A percentile compares a stretch with the other conserved stretches of the same genome.
phyloP scores from a whole-genome alignment of 352 stramenopile species.

The Thalassiosira ordinaria region DNA sequence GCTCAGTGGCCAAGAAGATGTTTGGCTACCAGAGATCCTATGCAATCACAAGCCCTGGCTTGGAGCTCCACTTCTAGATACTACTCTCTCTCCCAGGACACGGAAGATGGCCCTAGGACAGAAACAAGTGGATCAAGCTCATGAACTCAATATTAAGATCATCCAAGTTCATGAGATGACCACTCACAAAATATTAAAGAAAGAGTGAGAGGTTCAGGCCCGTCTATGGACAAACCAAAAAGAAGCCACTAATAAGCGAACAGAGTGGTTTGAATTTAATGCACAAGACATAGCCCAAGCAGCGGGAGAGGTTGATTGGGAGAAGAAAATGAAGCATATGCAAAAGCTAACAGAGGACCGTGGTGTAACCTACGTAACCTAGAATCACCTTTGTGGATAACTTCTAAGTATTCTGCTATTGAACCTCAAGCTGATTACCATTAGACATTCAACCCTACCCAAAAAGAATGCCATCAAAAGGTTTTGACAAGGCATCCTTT shows the following conservation, averaged over 20 bases:
- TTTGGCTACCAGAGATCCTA: slow-evolving; percentile 32
- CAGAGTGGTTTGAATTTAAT: slow-evolving; percentile 32
- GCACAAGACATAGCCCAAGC: slow-evolving; percentile 25
- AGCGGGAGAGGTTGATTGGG: slow-evolving; percentile 32
- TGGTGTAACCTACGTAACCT: background rate
- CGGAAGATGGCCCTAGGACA: too few relatives aligned
- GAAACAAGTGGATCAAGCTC: too few relatives aligned
- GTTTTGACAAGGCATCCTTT: slow-evolving; percentile 1
- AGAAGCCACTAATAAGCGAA: background rate
- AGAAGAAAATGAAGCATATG: slow-evolving; percentile 22
- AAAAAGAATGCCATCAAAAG: too few relatives aligned
- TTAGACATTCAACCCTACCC: too few relatives aligned
- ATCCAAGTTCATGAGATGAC: too few relatives aligned
- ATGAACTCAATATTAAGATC: too few relatives aligned
- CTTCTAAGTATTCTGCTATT: too few relatives aligned
- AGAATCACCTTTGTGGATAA: too few relatives aligned
- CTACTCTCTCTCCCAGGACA: slow-evolving; percentile 12
- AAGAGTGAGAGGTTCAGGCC: background rate
- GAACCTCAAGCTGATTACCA: too few relatives aligned
- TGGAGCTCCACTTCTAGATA: slow-evolving; percentile 29
- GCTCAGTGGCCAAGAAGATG: background rate
- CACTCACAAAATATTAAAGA: slow-evolving; percentile 6
- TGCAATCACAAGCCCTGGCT: background rate
- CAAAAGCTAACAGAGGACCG: background rate
- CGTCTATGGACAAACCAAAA: slow-evolving; percentile 25